Evolutionary conservation across 352 stramenopile species (phyloP).

Genomic region (Pythium diclinum): DNA sequence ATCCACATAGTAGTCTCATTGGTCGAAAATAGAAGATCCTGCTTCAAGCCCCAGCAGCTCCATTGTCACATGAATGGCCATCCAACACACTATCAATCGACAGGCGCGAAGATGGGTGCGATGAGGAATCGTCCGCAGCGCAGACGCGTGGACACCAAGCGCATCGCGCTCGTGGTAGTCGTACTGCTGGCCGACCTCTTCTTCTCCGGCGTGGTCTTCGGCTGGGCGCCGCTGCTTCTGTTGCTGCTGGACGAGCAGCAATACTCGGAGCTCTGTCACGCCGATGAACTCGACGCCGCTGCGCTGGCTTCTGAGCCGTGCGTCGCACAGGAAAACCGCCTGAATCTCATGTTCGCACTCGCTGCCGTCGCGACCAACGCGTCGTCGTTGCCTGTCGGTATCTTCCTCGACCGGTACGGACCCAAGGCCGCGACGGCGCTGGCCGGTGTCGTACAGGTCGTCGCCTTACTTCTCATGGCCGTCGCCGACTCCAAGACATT

Average conservation of each 20-base stretch:
- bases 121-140: not conserved
- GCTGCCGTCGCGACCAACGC: slow-evolving; percentile 76
- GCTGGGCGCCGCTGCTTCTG: slow-evolving; percentile 80
- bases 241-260: slow-evolving; percentile 76
- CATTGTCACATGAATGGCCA: too few species aligned
- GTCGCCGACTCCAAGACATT: slow-evolving; percentile 54
- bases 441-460: slow-evolving; percentile 55
- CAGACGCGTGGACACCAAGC: slow-evolving; percentile 31
- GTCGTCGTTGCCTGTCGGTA: slow-evolving; percentile 61
- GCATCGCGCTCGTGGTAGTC: slow-evolving; percentile 60
- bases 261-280: slow-evolving; percentile 68
- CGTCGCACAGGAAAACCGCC: slow-evolving; percentile 66
- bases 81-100: too few species aligned
- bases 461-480: slow-evolving; percentile 64
- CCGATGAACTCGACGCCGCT: slow-evolving; percentile 1
- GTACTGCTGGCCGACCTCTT: slow-evolving; percentile 74
- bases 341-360: slow-evolving; percentile 85
- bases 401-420: slow-evolving; percentile 69
- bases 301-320: slow-evolving; percentile 30
- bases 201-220: slow-evolving; percentile 84
- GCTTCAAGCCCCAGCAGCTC: slow-evolving; percentile 6
- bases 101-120: not conserved
- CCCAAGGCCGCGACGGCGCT: slow-evolving; percentile 48
- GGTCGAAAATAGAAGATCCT: slow-evolving; percentile 11
- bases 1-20: too few species aligned